Base-by-base conservation (phyloP, 768 basidiomycete species). In the Leccinum variicolor region DNA sequence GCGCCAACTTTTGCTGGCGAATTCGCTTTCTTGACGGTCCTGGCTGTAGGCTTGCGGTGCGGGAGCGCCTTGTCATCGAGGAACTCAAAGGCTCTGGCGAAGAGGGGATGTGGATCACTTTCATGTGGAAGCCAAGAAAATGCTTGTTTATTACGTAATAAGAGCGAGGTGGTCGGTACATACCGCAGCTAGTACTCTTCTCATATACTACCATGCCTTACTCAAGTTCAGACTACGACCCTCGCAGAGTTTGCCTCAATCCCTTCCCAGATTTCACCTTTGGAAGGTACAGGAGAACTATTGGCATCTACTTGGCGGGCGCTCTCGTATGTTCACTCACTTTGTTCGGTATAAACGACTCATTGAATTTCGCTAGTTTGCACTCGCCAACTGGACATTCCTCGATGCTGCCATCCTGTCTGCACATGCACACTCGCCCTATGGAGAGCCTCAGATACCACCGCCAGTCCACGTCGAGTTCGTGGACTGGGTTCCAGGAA, bases 401-500 rank as follows among this genome's bases (percentile, higher is more conserved):
- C 77, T 98, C 55, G 96, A 98, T 66, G 96, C 97, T 14, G 87
- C 89, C 23, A 86, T 98, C 54, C 81, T 94, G 41, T 97, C 94
- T 10, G 85, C 90, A 3, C 92, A 96, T 65, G 92, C 93, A 0
- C 84, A 83, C 54, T 75, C 90, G 1, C 90, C 92, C 3, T 83
- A 83, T 61, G 87, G 84, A 39, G 80, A 86, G 4, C 88, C 89
- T 3, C 80, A 87, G 63, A 79, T 85, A 52, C 82, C 85, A 0
- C 77, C 84, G 1, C 87, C 87, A 9, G 84, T 90, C 13, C 93
- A 93, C 66, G 91, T 99, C 70, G 77, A 82, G 13, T 97, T 98
- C 70, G 86, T 93, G 55, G 97, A 98, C 78, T 99, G 97, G 97
- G 78, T 97, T n/a, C 94, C 96, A 0, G 96, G 95, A 21, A 84